These are phyloP conservation scores for Austroboletus novae-zelandiae DNA, from an alignment of 1,284 basidiomycete genomes.

Conservation along the genomic window DNA sequence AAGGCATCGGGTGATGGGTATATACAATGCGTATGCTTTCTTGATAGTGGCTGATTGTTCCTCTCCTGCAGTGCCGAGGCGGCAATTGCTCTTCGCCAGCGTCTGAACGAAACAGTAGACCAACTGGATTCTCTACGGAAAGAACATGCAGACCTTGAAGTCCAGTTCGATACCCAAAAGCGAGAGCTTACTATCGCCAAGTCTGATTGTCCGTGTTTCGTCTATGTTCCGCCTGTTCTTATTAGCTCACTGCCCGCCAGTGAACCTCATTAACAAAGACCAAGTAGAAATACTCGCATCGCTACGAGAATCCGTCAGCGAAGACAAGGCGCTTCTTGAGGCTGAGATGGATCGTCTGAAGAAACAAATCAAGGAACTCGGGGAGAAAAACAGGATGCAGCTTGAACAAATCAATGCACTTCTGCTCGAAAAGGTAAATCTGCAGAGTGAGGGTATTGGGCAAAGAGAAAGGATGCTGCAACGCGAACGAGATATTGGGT, in stretches of 20 bases:
- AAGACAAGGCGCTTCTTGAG: constrained; percentile 80
- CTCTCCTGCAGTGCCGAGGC: constrained; percentile 66
- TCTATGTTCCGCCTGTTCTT: neutral
- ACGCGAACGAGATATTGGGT: constrained; percentile 79
- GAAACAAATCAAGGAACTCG: constrained; percentile 68
- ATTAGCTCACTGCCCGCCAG: constrained; percentile 37
- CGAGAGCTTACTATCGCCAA: constrained; percentile 82
- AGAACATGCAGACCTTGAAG: constrained; percentile 68
- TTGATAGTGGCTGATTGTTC: constrained; percentile 7
- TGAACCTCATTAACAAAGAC: constrained; percentile 82
- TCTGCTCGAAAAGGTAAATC: constrained; percentile 86
- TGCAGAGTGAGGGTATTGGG: constrained; percentile 85
- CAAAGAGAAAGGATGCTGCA: constrained; percentile 82
- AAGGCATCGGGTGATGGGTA: constrained; percentile 82
- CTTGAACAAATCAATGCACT: constrained; percentile 87
- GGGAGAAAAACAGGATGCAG: constrained; percentile 88
- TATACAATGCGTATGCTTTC: constrained; percentile 21
- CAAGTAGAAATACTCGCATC: constrained; percentile 80
- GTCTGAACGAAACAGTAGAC: constrained; percentile 85
- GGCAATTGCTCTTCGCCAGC: constrained; percentile 81
- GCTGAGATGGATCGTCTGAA: constrained; percentile 63
- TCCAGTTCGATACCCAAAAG: constrained; percentile 62
- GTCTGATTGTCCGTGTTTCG: constrained; percentile 70
- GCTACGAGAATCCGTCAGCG: constrained; percentile 84
- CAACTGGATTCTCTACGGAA: constrained; percentile 74